These are phyloP conservation scores for Zygnema circumcarinatum DNA, from an alignment of 139 green algal genomes.

Conservation along the genomic window DNA sequence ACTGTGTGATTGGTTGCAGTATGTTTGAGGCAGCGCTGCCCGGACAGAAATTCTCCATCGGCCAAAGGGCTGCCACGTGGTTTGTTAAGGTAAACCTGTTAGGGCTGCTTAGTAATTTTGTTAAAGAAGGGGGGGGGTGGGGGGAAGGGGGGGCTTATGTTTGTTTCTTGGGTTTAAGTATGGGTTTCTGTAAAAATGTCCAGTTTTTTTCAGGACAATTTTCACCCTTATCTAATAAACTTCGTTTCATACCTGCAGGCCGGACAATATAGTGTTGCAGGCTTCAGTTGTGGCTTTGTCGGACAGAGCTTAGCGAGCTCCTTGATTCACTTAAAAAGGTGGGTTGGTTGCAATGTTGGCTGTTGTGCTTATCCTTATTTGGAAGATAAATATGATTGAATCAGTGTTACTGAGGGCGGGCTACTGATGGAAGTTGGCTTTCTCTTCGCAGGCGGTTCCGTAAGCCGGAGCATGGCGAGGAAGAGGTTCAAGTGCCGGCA, in stretches of 20 bases:
- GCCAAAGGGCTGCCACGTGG: conserved; percentile 31
- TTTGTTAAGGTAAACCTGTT: conserved; percentile 52
- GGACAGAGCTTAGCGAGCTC: conserved; percentile 90
- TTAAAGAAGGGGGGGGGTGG: background rate
- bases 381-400: too few species aligned
- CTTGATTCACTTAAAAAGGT: conserved; percentile 79
- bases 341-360: too few species aligned
- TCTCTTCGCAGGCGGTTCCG: too few species aligned
- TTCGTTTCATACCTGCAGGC: conserved; percentile 16
- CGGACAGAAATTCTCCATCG: conserved; percentile 30
- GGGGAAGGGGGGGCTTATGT: background rate
- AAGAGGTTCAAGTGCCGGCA: conserved; percentile 28
- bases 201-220: conserved; percentile 12
- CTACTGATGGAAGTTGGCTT: too few species aligned
- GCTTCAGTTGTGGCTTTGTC: conserved; percentile 85
- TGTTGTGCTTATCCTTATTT: too few species aligned
- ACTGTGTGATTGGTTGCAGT: conserved; percentile 7
- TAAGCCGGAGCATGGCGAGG: conserved; percentile 24
- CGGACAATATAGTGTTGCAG: conserved; percentile 85
- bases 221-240: background rate
- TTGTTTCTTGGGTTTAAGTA: background rate
- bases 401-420: too few species aligned
- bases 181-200: background rate
- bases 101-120: background rate
- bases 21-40: conserved; percentile 43